Evolutionary conservation across 306 rosid genomes (phyloP).

Genomic region (Calophaca sinica): DNA sequence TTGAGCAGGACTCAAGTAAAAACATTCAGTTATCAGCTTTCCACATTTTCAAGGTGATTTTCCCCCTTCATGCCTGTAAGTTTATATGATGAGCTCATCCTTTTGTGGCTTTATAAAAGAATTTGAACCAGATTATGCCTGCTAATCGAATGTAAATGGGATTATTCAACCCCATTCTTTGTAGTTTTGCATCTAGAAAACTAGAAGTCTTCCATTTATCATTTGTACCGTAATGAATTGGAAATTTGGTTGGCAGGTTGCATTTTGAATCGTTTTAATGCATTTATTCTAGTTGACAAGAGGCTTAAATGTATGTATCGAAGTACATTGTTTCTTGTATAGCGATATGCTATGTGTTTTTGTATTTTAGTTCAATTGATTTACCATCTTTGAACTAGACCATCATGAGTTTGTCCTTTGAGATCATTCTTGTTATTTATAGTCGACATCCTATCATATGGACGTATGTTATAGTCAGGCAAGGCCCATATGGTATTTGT

Average conservation of each 20-base stretch:
- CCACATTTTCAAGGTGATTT: conserved; percentile 94
- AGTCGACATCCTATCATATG: too few species aligned
- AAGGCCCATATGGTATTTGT: too few species aligned
- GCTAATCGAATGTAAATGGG: neutral
- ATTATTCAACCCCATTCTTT: neutral
- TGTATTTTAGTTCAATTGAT: neutral
- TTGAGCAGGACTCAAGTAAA: conserved; percentile 93
- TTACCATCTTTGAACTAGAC: conserved; percentile 11
- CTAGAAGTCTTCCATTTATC: too few species aligned
- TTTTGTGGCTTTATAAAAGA: neutral
- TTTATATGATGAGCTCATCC: conserved; percentile 26
- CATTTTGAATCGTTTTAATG: too few species aligned
- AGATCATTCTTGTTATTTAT: too few species aligned
- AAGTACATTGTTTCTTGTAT: conserved; percentile 26
- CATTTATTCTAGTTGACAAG: too few species aligned
- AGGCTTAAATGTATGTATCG: neutral
- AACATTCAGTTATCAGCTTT: conserved; percentile 90
- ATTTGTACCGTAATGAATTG: too few species aligned
- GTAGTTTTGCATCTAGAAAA: too few species aligned
- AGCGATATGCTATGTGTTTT: neutral
- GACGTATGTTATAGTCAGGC: too few species aligned
- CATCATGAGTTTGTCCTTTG: conserved; percentile 2
- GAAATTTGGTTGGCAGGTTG: too few species aligned
- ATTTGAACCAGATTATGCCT: too few species aligned
- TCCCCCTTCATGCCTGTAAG: conserved; percentile 20